phyloP scores from a whole-genome alignment of 352 stramenopile genomes.

The Globisporangium paddicum region DNA sequence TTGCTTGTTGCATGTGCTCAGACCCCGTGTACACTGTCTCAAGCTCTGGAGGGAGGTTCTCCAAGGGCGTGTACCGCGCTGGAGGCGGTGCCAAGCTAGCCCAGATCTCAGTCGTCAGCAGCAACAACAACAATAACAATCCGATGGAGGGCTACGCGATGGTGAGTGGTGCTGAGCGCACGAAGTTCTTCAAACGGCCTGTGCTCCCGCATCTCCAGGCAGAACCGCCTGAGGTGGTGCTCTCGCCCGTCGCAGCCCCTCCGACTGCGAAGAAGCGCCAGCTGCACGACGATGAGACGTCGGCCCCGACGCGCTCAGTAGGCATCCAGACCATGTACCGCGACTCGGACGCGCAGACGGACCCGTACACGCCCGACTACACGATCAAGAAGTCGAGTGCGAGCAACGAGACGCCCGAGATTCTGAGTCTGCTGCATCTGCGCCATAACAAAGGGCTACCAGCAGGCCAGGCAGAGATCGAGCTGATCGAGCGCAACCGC shows the following conservation, averaged over 20 bases:
- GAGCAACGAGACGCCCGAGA: constrained; percentile 59
- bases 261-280: constrained; percentile 24
- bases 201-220: constrained; percentile 87
- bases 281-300: constrained; percentile 20
- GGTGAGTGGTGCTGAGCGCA: constrained; percentile 69
- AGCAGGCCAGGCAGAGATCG: constrained; percentile 77
- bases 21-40: constrained; percentile 78
- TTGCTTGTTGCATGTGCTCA: constrained; percentile 14
- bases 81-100: constrained; percentile 15
- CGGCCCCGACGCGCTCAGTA: constrained; percentile 53
- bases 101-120: constrained; percentile 20
- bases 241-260: constrained; percentile 52
- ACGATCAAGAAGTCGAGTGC: constrained; percentile 59
- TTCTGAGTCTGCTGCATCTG: constrained; percentile 78
- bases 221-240: constrained; percentile 81
- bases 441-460: constrained; percentile 69
- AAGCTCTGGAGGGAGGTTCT: constrained; percentile 53
- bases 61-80: constrained; percentile 54
- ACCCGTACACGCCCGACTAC: constrained; percentile 92
- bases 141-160: constrained; percentile 28
- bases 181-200: constrained; percentile 89
- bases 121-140: constrained; percentile 24
- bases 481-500: constrained; percentile 88
- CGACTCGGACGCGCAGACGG: constrained; percentile 92
- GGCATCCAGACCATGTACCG: constrained; percentile 90